Conservation (phyloP, 768 basidiomycete species). For the Arthromyces matolae region DNA sequence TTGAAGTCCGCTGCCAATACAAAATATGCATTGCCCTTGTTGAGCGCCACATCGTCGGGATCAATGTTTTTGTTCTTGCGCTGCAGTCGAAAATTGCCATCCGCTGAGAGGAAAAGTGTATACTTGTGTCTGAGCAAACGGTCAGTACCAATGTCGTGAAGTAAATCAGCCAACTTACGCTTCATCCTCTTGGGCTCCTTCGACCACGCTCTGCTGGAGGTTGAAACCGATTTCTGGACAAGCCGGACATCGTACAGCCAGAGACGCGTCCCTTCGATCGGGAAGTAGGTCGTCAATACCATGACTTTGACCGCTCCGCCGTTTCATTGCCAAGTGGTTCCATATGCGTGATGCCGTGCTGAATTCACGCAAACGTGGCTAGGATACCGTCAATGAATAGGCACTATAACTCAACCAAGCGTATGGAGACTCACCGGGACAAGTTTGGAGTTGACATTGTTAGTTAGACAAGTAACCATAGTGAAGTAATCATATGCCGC, state of each 20-base stretch:
- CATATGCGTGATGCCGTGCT: not conserved
- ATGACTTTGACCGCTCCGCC: not conserved
- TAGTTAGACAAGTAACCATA: not conserved
- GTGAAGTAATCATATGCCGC: not conserved
- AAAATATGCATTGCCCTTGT: slow-evolving; percentile 24
- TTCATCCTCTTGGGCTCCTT: not conserved
- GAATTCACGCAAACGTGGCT: slow-evolving; percentile 2
- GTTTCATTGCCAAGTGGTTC: not conserved
- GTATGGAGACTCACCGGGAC: no score
- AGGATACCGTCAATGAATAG: no score
- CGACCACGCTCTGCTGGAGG: not conserved
- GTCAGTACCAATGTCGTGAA: not conserved
- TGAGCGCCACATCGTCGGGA: slow-evolving; percentile 26
- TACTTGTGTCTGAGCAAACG: not conserved
- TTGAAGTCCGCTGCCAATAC: slow-evolving; percentile 12
- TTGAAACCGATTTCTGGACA: slow-evolving; percentile 4
- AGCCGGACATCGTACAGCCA: slow-evolving; percentile 3
- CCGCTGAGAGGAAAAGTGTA: slow-evolving; percentile 24
- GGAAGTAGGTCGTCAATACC: not conserved
- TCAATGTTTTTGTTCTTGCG: slow-evolving; percentile 24
- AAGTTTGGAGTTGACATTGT: not conserved
- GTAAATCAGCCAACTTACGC: not conserved
- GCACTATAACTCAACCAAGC: no score
- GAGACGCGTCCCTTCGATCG: not conserved
- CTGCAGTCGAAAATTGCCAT: no score